Percentiles rank a stretch among this genome's conserved stretches.
These are phyloP conservation scores for Datisca glomerata DNA, from an alignment of 306 rosid species.

Conservation along the genomic window DNA sequence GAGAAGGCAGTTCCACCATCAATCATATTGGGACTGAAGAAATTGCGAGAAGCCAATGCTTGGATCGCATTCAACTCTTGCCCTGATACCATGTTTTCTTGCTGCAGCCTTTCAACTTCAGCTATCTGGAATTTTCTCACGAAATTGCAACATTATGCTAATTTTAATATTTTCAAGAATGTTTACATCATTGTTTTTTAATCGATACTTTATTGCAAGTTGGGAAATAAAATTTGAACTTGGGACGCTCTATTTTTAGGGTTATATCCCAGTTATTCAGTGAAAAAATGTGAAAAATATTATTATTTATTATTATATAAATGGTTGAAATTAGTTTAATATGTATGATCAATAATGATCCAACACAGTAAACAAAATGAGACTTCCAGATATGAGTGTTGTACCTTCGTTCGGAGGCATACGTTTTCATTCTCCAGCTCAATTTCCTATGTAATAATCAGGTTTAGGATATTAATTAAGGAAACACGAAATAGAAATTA, in stretches of 20 bases:
- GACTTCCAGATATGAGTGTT: no score
- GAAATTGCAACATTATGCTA: not conserved
- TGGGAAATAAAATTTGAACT: no score
- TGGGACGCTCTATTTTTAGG: no score
- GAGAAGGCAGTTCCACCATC: slow-evolving; percentile 50
- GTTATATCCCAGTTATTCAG: no score
- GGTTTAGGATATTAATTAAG: not conserved
- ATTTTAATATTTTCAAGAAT: no score
- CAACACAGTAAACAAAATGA: no score
- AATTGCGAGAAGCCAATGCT: slow-evolving; percentile 71
- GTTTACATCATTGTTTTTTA: no score
- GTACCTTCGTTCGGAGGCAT: slow-evolving; percentile 73
- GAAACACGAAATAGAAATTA: not conserved
- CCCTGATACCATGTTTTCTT: slow-evolving; percentile 63
- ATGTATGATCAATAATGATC: not conserved
- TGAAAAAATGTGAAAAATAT: no score
- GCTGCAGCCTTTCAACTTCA: slow-evolving; percentile 71
- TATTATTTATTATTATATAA: not conserved
- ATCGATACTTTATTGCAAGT: no score
- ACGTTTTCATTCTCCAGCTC: slow-evolving; percentile 84
- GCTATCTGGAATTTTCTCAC: slow-evolving; percentile 35
- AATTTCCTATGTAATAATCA: slow-evolving; percentile 35
- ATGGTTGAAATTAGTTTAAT: not conserved
- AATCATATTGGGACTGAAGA: slow-evolving; percentile 46
- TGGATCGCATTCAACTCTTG: slow-evolving; percentile 63